phyloP scores from a whole-genome alignment of 2,329 filamentous ascomycete genomes.

The Fusarium sp. region DNA sequence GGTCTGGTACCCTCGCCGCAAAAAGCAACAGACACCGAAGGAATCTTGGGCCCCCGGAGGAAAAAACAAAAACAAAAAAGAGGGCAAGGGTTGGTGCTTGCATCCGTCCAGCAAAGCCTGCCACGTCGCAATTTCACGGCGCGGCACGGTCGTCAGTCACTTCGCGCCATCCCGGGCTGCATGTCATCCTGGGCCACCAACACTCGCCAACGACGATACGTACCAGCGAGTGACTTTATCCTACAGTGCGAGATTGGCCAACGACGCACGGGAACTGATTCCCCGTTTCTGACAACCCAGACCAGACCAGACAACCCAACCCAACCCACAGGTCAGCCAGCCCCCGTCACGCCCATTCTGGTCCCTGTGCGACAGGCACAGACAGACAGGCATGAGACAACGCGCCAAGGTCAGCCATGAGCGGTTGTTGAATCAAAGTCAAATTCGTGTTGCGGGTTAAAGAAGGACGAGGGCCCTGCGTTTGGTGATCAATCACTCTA shows the following conservation, averaged over 20 bases:
- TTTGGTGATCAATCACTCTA: neutral
- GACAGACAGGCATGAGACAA: neutral
- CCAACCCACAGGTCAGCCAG: constrained; percentile 32
- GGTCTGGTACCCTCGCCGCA: constrained; percentile 8
- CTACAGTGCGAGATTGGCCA: constrained; percentile 34
- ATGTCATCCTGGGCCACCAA: constrained; percentile 45
- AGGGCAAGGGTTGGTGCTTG: constrained; percentile 25
- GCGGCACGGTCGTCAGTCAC: constrained; percentile 43
- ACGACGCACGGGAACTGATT: constrained; percentile 17
- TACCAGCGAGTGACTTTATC: constrained; percentile 26
- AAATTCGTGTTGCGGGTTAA: neutral
- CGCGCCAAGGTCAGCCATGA: neutral
- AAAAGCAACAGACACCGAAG: constrained; percentile 11
- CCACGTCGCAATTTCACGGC: constrained; percentile 49
- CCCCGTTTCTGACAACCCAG: constrained; percentile 19
- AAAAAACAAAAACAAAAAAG: constrained; percentile 12
- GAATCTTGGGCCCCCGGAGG: constrained; percentile 2
- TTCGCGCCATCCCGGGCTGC: constrained; percentile 47
- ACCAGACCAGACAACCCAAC: constrained; percentile 1
- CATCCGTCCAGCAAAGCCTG: constrained; percentile 37
- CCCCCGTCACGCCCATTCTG: constrained; percentile 20
- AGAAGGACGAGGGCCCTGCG: neutral
- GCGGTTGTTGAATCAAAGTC: constrained; percentile 1
- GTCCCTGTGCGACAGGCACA: constrained; percentile 1
- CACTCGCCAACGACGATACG: constrained; percentile 12